Percentiles rank a stretch among this genome's conserved stretches.
Conservation (phyloP, 1,139 yeast genomes). For the Geotrichum klebahnii region DNA sequence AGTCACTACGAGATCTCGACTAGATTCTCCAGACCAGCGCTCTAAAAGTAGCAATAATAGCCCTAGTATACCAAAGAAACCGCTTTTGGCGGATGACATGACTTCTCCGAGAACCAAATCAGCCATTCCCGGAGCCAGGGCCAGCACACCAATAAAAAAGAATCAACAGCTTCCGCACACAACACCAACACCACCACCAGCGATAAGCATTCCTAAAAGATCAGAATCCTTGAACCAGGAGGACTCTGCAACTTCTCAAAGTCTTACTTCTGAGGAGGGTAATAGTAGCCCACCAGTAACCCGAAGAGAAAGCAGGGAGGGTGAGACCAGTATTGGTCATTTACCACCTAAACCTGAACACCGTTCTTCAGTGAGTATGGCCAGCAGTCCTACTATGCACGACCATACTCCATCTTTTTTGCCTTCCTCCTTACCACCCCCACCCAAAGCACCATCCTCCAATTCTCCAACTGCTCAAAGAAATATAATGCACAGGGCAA, state of each 20-base stretch:
- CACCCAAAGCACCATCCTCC: not conserved
- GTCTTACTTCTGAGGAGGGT: conserved; percentile 8
- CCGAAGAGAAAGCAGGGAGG: not conserved
- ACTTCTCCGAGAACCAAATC: conserved; percentile 4
- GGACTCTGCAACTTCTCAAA: not conserved
- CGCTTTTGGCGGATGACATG: not conserved
- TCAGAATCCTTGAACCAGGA: not conserved
- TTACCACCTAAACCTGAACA: conserved; percentile 8
- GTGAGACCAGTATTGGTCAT: conserved; percentile 4
- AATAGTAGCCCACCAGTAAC: conserved; percentile 9
- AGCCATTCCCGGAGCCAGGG: not conserved
- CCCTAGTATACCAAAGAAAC: not conserved
- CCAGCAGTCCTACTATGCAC: conserved; percentile 1
- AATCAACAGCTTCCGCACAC: not conserved
- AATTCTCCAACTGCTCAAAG: not conserved
- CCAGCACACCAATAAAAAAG: not conserved
- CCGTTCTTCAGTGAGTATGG: not conserved
- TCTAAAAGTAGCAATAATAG: not conserved
- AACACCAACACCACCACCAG: not conserved
- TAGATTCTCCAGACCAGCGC: conserved; percentile 5
- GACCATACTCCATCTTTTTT: not conserved
- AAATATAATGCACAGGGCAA: not conserved
- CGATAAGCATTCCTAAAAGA: not conserved
- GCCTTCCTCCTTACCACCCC: conserved; percentile 8
- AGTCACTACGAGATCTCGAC: not conserved